Evolutionary conservation across 148 eudicot species (phyloP).

Genomic region (Oxyria digyna): DNA sequence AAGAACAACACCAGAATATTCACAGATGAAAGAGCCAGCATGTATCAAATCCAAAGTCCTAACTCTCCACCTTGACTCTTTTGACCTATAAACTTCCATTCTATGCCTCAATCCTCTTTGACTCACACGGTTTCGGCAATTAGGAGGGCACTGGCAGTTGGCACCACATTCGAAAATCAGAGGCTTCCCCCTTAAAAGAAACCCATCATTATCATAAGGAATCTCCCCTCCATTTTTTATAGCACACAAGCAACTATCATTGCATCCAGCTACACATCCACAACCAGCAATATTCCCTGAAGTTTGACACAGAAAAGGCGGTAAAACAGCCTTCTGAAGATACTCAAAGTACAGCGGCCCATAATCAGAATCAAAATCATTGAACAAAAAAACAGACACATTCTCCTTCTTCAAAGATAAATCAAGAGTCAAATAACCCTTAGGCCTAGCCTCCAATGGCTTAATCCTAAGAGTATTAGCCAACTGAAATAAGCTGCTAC

Average conservation of each 20-base stretch:
- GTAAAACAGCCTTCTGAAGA: constrained; percentile 44
- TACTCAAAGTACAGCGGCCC: constrained; percentile 70
- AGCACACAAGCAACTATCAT: constrained; percentile 45
- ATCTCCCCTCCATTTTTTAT: constrained; percentile 78
- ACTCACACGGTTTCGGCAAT: constrained; percentile 73
- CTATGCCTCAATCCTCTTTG: constrained; percentile 59
- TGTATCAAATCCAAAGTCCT: constrained; percentile 71
- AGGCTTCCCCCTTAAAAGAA: constrained; percentile 75
- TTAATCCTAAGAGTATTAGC: constrained; percentile 41
- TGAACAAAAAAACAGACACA: constrained; percentile 50
- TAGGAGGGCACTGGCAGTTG: constrained; percentile 61
- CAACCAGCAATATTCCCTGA: constrained; percentile 44
- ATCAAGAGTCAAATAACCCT: constrained; percentile 64
- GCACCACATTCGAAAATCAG: constrained; percentile 74
- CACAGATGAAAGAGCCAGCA: constrained; percentile 86
- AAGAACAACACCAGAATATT: constrained; percentile 71
- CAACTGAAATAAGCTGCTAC: constrained; percentile 49
- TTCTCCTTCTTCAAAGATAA: constrained; percentile 56
- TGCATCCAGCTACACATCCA: constrained; percentile 49
- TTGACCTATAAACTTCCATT: constrained; percentile 80
- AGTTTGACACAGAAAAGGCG: constrained; percentile 34
- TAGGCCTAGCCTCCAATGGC: constrained; percentile 48
- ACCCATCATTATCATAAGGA: constrained; percentile 63
- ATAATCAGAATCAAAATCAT: constrained; percentile 56
- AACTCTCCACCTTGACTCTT: constrained; percentile 82